phyloP scores from a whole-genome alignment of 2,329 filamentous ascomycete species.

The Fusarium luffae region DNA sequence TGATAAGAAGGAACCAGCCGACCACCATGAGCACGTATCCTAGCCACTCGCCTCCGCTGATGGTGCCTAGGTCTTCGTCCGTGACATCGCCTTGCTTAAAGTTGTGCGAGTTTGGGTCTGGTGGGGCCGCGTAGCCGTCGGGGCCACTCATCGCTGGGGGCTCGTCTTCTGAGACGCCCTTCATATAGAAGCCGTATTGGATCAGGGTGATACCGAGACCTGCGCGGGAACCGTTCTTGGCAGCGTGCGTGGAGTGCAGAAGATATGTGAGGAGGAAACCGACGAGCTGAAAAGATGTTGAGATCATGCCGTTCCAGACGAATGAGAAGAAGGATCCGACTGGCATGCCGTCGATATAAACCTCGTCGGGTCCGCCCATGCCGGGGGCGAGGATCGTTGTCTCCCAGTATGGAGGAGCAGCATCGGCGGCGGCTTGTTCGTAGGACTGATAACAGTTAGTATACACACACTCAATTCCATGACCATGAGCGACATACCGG shows the following conservation, averaged over 20 bases:
- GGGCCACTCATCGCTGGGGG: conserved; percentile 60
- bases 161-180: conserved; percentile 63
- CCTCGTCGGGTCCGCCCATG: conserved; percentile 88
- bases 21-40: conserved; percentile 96
- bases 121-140: conserved; percentile 74
- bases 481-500: conserved; percentile 71
- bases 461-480: background rate
- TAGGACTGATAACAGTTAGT: conserved; percentile 76
- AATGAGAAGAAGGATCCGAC: conserved; percentile 90
- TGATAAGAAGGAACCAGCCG: conserved; percentile 97
- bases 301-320: conserved; percentile 95
- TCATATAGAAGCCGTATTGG: conserved; percentile 98
- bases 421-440: conserved; percentile 96
- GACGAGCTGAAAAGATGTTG: conserved; percentile 95
- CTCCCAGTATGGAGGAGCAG: conserved; percentile 98
- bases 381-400: conserved; percentile 96
- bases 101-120: conserved; percentile 89
- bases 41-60: conserved; percentile 85
- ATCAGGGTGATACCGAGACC: conserved; percentile 95
- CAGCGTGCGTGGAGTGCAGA: conserved; percentile 95
- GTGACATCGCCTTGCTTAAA: conserved; percentile 81
- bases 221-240: conserved; percentile 95
- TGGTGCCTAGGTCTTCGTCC: conserved; percentile 58
- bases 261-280: conserved; percentile 98
- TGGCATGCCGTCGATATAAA: conserved; percentile 95